phyloP scores from a whole-genome alignment of 2,329 filamentous ascomycete genomes.

The Botryotinia calthae region DNA sequence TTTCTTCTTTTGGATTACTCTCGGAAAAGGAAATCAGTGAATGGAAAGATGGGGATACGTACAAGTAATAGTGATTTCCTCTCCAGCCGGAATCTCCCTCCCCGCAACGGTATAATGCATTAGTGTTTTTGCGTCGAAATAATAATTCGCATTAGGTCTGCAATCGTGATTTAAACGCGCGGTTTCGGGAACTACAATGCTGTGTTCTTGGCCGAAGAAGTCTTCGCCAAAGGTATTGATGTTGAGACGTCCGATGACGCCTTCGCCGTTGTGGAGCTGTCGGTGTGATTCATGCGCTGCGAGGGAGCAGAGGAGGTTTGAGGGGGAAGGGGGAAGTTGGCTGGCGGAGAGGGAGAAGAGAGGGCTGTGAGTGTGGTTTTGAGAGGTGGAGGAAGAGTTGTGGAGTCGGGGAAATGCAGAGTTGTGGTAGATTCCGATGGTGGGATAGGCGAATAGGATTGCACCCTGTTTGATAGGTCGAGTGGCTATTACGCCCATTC shows the following conservation, averaged over 20 bases:
- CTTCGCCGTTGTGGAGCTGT: conserved; percentile 7
- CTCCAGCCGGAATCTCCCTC: conserved; percentile 8
- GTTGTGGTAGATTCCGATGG: conserved; percentile 27
- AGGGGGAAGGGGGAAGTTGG: conserved; percentile 23
- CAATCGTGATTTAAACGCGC: conserved; percentile 43
- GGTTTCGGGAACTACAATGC: conserved; percentile 23
- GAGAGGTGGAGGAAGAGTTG: background rate
- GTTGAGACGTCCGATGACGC: conserved; percentile 28
- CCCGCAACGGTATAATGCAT: conserved; percentile 40
- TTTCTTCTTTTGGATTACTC: no score
- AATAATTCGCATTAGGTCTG: conserved; percentile 38
- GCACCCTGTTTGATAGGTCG: conserved; percentile 26
- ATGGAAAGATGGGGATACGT: conserved; percentile 11
- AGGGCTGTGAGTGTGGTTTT: background rate
- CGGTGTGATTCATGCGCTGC: conserved; percentile 17
- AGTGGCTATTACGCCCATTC: conserved; percentile 28
- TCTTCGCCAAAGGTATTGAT: conserved; percentile 29
- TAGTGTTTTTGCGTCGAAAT: background rate
- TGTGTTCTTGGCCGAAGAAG: conserved; percentile 23
- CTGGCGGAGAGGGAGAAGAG: conserved; percentile 23
- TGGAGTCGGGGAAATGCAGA: conserved; percentile 20
- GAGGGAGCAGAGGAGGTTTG: conserved; percentile 21
- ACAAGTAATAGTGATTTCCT: background rate
- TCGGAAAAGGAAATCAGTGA: conserved; percentile 39
- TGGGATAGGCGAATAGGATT: conserved; percentile 25